Conservation (phyloP, 495 filamentous ascomycete genomes). For the Hyaloscypha finlandica region DNA sequence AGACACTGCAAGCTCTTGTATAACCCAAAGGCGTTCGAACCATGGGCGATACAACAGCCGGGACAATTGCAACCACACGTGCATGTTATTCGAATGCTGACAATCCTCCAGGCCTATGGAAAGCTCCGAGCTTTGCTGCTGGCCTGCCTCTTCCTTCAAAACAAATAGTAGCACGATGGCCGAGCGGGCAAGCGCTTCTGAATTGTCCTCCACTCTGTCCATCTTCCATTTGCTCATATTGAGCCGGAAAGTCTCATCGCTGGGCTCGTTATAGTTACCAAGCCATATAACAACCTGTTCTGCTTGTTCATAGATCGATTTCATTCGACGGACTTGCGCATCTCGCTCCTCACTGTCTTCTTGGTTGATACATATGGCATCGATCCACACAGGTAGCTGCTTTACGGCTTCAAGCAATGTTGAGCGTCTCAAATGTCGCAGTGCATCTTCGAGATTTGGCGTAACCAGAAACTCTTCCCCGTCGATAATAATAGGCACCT, state of each 20-base stretch:
- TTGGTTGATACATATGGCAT: neutral
- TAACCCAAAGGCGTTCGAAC: conserved; percentile 18
- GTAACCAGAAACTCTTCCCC: neutral
- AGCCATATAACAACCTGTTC: neutral
- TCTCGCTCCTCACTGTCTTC: neutral
- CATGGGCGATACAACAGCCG: neutral
- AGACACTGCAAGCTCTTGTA: conserved; percentile 17
- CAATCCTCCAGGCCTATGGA: neutral
- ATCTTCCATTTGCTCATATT: neutral
- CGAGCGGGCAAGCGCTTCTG: neutral
- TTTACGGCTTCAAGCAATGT: neutral
- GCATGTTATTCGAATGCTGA: neutral
- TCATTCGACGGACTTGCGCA: neutral
- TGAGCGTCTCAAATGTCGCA: neutral
- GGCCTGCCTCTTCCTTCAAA: neutral
- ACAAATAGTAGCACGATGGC: neutral
- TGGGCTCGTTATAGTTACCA: neutral
- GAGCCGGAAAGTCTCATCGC: neutral
- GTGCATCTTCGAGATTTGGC: neutral
- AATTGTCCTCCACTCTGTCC: neutral
- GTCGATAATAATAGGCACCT: neutral
- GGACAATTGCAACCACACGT: neutral
- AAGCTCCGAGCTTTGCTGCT: neutral
- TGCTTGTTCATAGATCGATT: neutral
- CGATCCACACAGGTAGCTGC: neutral